A percentile compares a stretch with the other conserved stretches of the same genome.
phyloP scores from a whole-genome alignment of 148 eudicot genomes.

The Bassia scoparia region DNA sequence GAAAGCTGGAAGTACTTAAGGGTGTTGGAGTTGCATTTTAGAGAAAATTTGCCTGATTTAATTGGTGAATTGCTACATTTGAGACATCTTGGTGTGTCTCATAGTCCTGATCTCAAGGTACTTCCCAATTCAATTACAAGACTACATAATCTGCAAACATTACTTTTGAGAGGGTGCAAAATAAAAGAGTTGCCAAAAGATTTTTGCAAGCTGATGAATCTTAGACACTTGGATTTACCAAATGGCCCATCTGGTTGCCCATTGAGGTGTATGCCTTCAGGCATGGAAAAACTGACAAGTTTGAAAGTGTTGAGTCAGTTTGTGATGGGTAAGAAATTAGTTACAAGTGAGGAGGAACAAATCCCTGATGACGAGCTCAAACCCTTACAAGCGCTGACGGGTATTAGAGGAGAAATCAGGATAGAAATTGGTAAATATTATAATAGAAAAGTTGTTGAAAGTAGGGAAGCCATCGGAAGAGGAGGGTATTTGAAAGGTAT shows the following conservation, averaged over 20 bases:
- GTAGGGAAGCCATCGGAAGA: background rate
- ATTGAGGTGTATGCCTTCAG: conserved; percentile 21
- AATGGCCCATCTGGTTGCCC: background rate
- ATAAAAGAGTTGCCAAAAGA: conserved; percentile 16
- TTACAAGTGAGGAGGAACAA: background rate
- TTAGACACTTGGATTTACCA: conserved; percentile 6
- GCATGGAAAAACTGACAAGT: conserved; percentile 19
- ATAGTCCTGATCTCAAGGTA: background rate
- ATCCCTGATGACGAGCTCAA: background rate
- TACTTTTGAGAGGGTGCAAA: background rate
- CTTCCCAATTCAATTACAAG: conserved; percentile 28
- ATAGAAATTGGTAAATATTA: background rate
- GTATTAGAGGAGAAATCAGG: background rate
- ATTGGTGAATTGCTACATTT: conserved; percentile 33
- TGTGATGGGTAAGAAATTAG: background rate
- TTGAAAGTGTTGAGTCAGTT: background rate
- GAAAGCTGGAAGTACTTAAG: conserved; percentile 24
- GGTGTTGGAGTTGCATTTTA: conserved; percentile 24
- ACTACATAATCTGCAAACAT: conserved; percentile 26
- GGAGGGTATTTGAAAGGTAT: conserved; percentile 2
- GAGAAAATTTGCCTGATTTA: conserved; percentile 18
- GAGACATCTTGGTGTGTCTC: conserved; percentile 34
- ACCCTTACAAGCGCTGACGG: background rate
- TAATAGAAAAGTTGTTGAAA: background rate
- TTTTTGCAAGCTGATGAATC: conserved; percentile 20